Evolutionary conservation across 306 rosid species (phyloP), one percentile per base, ranked within the genome.

Genomic region (Rosa chinensis): DNA sequence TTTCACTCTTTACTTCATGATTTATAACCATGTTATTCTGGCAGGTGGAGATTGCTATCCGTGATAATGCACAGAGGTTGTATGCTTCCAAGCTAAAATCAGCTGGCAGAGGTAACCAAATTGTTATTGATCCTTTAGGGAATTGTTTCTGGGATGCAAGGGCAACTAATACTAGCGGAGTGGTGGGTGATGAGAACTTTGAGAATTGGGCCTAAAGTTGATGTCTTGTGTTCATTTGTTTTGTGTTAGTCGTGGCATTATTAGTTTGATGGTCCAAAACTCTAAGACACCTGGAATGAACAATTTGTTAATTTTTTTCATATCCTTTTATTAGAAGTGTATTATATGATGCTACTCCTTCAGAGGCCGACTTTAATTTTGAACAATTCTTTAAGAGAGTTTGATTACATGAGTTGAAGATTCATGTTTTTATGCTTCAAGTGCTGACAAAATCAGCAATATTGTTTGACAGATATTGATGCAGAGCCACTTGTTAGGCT

Each of bases 41-140:
- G 74, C 82, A 96, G 99, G 90, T 93, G 83, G 98, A 91, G 86
- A 89, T 96, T 75, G 98, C 99, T 78, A 80, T 93, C 61, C 97
- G 99, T 39, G 98, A 96, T 81, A 93, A 93, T 90, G 99, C 98
- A 40, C 96, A 91, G 85, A 81, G 93, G 39, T 78, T 96, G 82
- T 96, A 87, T 81, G 88, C 97, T 87, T 85, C 97, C 74, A 90
- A 84, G 87, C 88, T 96, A 79, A 89, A 92, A 76, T 89, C 90
- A 39, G 82, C 91, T 80, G 90, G 94, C 86, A 89, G 90, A 88
- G 99, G 99, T 95, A 95, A 76, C 70, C 76, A 47, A 63, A 52
- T 70, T 70, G 77, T 77, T 49, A 58, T 75, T 75, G 20, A 49
- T 21, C 78, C 39, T 53, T 78, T 66, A 53, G n/a, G 9, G 68